Evolutionary conservation across 768 basidiomycete genomes (phyloP), one percentile per base, ranked within the genome.

Genomic region (Lentinula edodes): DNA sequence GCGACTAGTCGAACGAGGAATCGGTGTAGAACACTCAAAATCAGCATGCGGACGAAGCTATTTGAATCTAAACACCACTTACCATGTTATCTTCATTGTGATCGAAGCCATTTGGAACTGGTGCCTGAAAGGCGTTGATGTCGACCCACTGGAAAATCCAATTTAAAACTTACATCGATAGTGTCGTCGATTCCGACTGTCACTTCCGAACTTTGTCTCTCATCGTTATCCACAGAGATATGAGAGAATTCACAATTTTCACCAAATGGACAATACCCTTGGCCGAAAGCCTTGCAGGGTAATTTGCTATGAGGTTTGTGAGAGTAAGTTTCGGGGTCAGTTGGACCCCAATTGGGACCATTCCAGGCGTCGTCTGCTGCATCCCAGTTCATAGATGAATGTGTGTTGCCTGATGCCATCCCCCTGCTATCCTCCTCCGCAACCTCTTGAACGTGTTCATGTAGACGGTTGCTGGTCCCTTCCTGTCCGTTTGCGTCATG

Each of bases 241-340:
- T 78, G 77, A 18, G 65, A 58, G 53, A 67, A 73, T 7, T 7
- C 39, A 57, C 77, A 77, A 10, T 52, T 48, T 34, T 74, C 73
- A 12, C 73, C 74, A 10, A 23, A 63, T 10, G 6, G 9, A 54
- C 77, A 78, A 64, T 69, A 66, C 8, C 76, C 76, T 63, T 78
- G 75, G 1, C 72, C 74, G 65, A 70, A 76, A 20, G 58, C 65
- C 60, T 68, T 72, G 63, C 76, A 78, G 23, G 72, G 72, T 23
- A 67, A 61, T 3, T 65, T 64, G 57, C 68, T 35, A 5, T n/a
- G 34, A 50, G 57, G 50, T 20, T 23, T 6, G 54, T 20, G 54
- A 16, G 4, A 18, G 50, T 16, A 5, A 38, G 42, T 36, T 15
- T 46, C 34, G 28, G 2, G 1, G 15, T 23, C 20, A 32, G 59